Evolutionary conservation across 1,139 yeast genomes (phyloP).

Genomic region (Protomyces pachydermus): DNA sequence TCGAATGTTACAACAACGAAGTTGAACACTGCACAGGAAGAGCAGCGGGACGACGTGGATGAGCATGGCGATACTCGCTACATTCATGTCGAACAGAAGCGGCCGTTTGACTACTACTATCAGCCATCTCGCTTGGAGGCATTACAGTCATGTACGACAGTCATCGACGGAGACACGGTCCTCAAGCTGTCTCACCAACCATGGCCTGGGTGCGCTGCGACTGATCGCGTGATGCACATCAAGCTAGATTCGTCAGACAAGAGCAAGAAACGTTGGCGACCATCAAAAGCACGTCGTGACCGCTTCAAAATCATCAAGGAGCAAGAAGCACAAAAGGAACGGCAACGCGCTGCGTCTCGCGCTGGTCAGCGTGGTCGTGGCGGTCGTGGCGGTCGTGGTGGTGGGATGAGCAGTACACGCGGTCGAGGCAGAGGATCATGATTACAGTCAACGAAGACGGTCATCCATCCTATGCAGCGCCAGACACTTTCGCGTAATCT

Average conservation of each 20-base stretch:
- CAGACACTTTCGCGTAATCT: constrained; percentile 52
- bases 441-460: background rate
- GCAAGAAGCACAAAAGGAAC: constrained; percentile 2
- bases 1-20: background rate
- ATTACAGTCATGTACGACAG: background rate
- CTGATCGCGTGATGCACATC: background rate
- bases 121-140: background rate
- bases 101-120: background rate
- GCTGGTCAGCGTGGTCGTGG: background rate
- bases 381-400: constrained; percentile 6
- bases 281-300: constrained; percentile 5
- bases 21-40: background rate
- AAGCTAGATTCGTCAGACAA: background rate
- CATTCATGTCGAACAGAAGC: constrained; percentile 1
- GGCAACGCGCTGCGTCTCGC: background rate
- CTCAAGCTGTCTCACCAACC: background rate
- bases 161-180: constrained; percentile 3
- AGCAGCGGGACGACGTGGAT: background rate
- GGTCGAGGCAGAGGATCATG: background rate
- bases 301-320: constrained; percentile 5
- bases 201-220: background rate
- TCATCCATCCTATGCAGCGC: constrained; percentile 4
- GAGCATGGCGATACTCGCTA: constrained; percentile 5
- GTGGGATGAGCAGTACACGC: background rate
- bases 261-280: constrained; percentile 8